Conservation (phyloP, 179 eudicot species). For the Silene vulgaris region DNA sequence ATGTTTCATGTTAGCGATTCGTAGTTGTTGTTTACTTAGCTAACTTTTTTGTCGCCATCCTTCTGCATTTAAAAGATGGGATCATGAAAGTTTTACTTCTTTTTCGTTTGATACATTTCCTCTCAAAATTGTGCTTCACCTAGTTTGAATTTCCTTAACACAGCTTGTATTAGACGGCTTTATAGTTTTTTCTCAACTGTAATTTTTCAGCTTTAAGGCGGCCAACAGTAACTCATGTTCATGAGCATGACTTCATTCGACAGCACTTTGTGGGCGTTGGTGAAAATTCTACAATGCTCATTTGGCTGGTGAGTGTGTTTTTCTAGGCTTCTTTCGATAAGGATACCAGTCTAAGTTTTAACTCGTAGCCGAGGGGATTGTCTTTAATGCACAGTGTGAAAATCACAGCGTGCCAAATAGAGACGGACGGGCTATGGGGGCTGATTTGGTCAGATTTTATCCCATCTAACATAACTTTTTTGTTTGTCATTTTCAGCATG, state of each 20-base stretch:
- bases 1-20: too few species aligned
- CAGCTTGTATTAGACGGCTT: neutral
- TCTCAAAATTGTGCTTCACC: neutral
- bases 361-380: neutral
- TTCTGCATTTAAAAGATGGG: slow-evolving; percentile 8
- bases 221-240: slow-evolving; percentile 67
- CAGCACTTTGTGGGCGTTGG: slow-evolving; percentile 70
- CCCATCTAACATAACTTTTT: neutral
- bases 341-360: neutral
- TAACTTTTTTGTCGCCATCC: neutral
- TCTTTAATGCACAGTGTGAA: neutral
- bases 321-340: neutral
- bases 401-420: too few species aligned
- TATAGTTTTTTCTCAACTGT: neutral
- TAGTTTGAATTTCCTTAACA: neutral
- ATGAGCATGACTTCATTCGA: slow-evolving; percentile 66
- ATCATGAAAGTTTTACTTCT: neutral
- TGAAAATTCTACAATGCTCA: slow-evolving; percentile 44
- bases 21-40: neutral
- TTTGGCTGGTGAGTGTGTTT: slow-evolving; percentile 70
- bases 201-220: slow-evolving; percentile 45
- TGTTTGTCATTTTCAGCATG: slow-evolving; percentile 44
- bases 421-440: neutral
- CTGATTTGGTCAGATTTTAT: neutral
- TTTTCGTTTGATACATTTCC: neutral